Conservation (phyloP, 192 early-diverging fungal species). For the Coemansia biformis region DNA sequence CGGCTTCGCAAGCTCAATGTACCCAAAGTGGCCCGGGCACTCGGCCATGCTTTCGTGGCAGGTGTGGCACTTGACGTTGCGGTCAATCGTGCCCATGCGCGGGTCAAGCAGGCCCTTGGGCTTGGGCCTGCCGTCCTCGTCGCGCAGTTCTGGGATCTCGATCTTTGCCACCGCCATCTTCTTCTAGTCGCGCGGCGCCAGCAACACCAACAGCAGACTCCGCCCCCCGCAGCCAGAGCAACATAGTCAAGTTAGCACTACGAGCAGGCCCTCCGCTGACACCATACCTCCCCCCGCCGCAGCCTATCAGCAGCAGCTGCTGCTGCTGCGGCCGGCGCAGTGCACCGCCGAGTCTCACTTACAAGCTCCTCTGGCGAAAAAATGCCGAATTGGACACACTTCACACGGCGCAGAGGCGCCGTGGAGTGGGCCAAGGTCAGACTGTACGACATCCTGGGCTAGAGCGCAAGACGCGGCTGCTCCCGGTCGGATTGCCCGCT, state of each 20-base stretch:
- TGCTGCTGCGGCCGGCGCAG: no score
- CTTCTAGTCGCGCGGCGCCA: constrained; percentile 70
- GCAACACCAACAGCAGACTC: no score
- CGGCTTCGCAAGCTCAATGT: constrained; percentile 93
- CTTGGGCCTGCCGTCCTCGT: constrained; percentile 81
- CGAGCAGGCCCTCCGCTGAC: no score
- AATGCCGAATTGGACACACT: constrained; percentile 92
- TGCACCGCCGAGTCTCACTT: no score
- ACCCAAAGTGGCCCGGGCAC: constrained; percentile 97
- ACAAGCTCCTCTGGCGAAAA: constrained; percentile 96
- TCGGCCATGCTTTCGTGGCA: constrained; percentile 92
- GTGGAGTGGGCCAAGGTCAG: constrained; percentile 38
- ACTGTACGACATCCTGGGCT: constrained; percentile 31
- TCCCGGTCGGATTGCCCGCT: constrained; percentile 3
- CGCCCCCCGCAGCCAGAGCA: no score
- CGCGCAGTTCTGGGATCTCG: constrained; percentile 80
- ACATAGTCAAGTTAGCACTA: no score
- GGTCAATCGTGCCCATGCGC: constrained; percentile 95
- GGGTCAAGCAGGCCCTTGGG: constrained; percentile 85
- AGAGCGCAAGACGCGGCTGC: neutral
- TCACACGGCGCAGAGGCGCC: constrained; percentile 66
- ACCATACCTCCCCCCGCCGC: no score
- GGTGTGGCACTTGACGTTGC: constrained; percentile 94
- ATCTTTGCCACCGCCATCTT: constrained; percentile 95
- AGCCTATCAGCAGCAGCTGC: no score